Percentiles rank a stretch among this genome's conserved stretches.
Evolutionary conservation across 2,329 filamentous ascomycete genomes (phyloP).

Genomic region (Calcarisporium arbuscula): DNA sequence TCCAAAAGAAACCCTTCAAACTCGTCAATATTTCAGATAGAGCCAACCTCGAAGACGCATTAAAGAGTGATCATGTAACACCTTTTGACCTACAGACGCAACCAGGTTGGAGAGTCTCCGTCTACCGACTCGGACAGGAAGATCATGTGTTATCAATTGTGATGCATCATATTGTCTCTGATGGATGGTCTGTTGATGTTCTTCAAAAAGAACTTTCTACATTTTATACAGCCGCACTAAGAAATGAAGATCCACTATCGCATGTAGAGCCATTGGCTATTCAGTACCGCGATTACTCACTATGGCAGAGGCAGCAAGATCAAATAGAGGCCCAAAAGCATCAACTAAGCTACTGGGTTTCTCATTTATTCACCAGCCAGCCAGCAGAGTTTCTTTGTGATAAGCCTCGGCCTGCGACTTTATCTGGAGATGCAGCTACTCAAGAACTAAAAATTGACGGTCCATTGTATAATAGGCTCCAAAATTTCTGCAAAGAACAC

Average conservation of each 20-base stretch:
- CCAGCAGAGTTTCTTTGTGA: slow-evolving; percentile 14
- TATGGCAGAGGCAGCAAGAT: slow-evolving; percentile 14
- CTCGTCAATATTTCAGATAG: slow-evolving; percentile 5
- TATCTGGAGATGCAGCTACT: slow-evolving; percentile 10
- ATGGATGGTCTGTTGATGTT: slow-evolving; percentile 18
- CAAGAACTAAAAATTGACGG: slow-evolving; percentile 9
- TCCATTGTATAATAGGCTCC: slow-evolving; percentile 4
- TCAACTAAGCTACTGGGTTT: slow-evolving; percentile 18
- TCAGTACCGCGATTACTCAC: slow-evolving; percentile 19
- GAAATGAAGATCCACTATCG: slow-evolving; percentile 5
- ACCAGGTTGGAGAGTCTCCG: slow-evolving; percentile 11
- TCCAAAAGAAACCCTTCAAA: neutral
- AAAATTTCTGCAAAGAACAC: slow-evolving; percentile 6
- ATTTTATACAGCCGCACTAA: slow-evolving; percentile 10
- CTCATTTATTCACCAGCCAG: slow-evolving; percentile 10
- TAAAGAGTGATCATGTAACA: slow-evolving; percentile 7
- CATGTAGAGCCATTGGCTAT: slow-evolving; percentile 12
- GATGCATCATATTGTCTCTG: slow-evolving; percentile 17
- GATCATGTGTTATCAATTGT: slow-evolving; percentile 12
- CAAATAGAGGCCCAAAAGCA: slow-evolving; percentile 12
- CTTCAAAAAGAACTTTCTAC: slow-evolving; percentile 5
- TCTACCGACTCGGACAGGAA: slow-evolving; percentile 5
- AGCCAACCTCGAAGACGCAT: neutral
- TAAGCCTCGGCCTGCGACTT: slow-evolving; percentile 8
- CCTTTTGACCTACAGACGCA: slow-evolving; percentile 9